Percentiles rank a stretch among this genome's conserved stretches.
These are phyloP conservation scores for Cenchrus americanus DNA, from an alignment of 176 grass and related monocot genomes.

Conservation along the genomic window DNA sequence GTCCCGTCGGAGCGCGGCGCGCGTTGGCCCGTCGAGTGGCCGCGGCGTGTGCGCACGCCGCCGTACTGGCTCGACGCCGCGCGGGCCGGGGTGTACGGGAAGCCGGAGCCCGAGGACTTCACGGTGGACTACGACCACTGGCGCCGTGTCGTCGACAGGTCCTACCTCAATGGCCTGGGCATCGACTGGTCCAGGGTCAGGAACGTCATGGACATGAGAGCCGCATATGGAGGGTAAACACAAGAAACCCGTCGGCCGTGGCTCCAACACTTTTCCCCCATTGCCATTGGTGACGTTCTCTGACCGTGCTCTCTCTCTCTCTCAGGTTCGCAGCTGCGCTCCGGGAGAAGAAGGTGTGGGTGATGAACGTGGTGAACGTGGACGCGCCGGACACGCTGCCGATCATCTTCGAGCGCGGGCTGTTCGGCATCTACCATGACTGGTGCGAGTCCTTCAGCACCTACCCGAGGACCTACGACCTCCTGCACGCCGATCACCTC, in stretches of 20 bases:
- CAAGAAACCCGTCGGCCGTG: neutral
- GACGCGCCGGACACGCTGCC: conserved; percentile 88
- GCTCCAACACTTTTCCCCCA: neutral
- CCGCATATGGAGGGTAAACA: conserved; percentile 82
- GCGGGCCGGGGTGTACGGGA: conserved; percentile 67
- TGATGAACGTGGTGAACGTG: conserved; percentile 91
- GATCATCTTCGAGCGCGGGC: conserved; percentile 89
- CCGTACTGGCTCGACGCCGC: conserved; percentile 81
- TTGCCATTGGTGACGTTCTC: neutral
- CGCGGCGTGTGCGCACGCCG: conserved; percentile 54
- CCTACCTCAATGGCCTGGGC: conserved; percentile 76
- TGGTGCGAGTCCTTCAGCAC: conserved; percentile 99
- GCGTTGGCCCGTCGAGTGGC: conserved; percentile 72
- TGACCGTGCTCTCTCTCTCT: neutral
- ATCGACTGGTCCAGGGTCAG: conserved; percentile 89
- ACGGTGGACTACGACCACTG: conserved; percentile 70
- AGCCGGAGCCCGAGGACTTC: conserved; percentile 76
- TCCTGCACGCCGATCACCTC: conserved; percentile 86
- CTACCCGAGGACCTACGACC: conserved; percentile 92
- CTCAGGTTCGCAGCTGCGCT: conserved; percentile 78
- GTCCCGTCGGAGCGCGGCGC: conserved; percentile 52
- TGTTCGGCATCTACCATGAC: conserved; percentile 97
- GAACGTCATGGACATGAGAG: conserved; percentile 99
- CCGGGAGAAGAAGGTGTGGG: conserved; percentile 77
- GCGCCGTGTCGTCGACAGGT: conserved; percentile 64